Evolutionary conservation across 306 rosid genomes (phyloP).

Genomic region (Arachis stenosperma): DNA sequence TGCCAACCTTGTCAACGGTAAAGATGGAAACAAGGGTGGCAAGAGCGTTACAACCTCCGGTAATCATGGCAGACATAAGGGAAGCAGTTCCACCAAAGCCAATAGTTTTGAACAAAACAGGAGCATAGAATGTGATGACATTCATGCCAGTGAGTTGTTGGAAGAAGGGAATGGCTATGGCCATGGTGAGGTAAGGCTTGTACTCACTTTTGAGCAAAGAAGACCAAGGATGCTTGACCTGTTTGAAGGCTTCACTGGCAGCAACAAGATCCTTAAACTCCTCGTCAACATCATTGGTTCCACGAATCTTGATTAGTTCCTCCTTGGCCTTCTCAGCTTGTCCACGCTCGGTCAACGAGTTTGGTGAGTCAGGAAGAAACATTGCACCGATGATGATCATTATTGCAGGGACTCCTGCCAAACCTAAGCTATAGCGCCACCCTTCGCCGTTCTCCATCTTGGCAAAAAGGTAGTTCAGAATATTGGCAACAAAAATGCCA

Average conservation of each 20-base stretch:
- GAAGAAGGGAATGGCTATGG: too few species aligned
- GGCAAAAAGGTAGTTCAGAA: too few species aligned
- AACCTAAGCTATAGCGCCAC: neutral
- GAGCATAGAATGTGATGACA: too few species aligned
- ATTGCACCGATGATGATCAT: constrained; percentile 48
- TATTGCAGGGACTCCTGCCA: constrained; percentile 55
- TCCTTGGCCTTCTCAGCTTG: constrained; percentile 41
- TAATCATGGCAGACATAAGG: constrained; percentile 54
- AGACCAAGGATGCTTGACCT: constrained; percentile 47
- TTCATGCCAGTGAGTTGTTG: too few species aligned
- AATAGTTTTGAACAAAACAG: constrained; percentile 54
- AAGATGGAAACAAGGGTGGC: constrained; percentile 48
- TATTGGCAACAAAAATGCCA: constrained; percentile 52
- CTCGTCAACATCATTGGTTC: constrained; percentile 35
- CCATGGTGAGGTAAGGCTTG: constrained; percentile 46
- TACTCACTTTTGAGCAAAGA: constrained; percentile 42
- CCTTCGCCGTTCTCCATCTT: too few species aligned
- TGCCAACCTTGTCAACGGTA: constrained; percentile 48
- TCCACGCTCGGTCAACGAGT: constrained; percentile 53
- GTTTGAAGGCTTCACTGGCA: constrained; percentile 43
- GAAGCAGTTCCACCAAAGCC: constrained; percentile 56
- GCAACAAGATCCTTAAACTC: constrained; percentile 52
- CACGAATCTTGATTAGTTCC: constrained; percentile 39
- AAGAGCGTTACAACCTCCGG: constrained; percentile 30
- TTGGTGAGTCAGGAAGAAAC: constrained; percentile 56